A percentile compares a stretch with the other conserved stretches of the same genome.
These are phyloP conservation scores for Diddensiella caesifluorescens DNA, from an alignment of 805 yeast species.

Conservation along the genomic window DNA sequence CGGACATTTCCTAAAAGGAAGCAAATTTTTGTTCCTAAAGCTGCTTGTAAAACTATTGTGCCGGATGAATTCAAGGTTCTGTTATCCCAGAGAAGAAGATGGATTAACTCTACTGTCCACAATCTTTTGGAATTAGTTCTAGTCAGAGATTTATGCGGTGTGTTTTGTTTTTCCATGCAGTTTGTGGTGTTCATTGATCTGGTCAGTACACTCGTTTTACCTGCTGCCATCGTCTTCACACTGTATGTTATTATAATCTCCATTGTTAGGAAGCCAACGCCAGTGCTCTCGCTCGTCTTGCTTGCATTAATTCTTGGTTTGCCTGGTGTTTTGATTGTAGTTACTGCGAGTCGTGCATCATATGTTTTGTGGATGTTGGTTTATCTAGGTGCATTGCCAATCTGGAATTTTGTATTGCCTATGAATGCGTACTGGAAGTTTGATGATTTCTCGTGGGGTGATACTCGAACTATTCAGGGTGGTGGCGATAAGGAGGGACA, in stretches of 20 bases:
- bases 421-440: slow-evolving; percentile 89
- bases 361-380: slow-evolving; percentile 76
- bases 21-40: slow-evolving; percentile 83
- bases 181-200: slow-evolving; percentile 80
- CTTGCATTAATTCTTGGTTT: slow-evolving; percentile 77
- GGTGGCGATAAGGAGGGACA: slow-evolving; percentile 64
- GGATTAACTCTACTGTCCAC: slow-evolving; percentile 96
- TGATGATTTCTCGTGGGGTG: slow-evolving; percentile 97
- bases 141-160: slow-evolving; percentile 87
- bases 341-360: slow-evolving; percentile 69
- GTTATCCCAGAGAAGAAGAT: slow-evolving; percentile 89
- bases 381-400: slow-evolving; percentile 74
- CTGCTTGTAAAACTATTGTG: slow-evolving; percentile 86
- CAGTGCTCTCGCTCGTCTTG: slow-evolving; percentile 67
- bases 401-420: slow-evolving; percentile 90
- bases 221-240: slow-evolving; percentile 82
- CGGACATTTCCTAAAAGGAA: slow-evolving; percentile 84
- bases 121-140: slow-evolving; percentile 82
- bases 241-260: slow-evolving; percentile 71
- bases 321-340: slow-evolving; percentile 74
- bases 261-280: slow-evolving; percentile 70
- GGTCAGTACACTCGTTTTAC: slow-evolving; percentile 82
- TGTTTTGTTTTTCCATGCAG: slow-evolving; percentile 94
- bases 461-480: slow-evolving; percentile 72
- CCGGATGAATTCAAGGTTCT: slow-evolving; percentile 76